Base-by-base conservation (phyloP, 306 rosid species). In the Prunus salicina region DNA sequence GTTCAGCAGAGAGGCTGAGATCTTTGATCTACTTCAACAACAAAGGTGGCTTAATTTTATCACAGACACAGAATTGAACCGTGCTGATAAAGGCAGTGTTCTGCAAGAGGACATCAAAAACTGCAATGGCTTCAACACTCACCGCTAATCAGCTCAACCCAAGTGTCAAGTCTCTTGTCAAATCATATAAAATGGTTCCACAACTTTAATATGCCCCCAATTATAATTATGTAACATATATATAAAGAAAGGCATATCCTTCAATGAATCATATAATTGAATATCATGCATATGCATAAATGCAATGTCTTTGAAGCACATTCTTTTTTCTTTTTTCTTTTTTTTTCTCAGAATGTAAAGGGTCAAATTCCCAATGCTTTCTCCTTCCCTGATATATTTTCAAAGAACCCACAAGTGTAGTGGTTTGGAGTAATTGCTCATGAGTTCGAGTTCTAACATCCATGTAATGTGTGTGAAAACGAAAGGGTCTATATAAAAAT, bases 1-100 rank as follows among this genome's bases (percentile, higher is more conserved):
- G 1, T 70, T 32, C 51, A 89, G 93, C 57, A 89, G 93, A 75
- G 99, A 95, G 63, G 79, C 71, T 24, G 95, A 90, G 83, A 87
- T 89, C 52, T 61, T 80, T 70, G 89, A 88, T 57, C 79, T 87
- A 80, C 82, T 86, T 34, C 90, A 92, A 65, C 85, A 75, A 79
- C 85, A 75, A 79, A 84, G 84, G 80, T 87, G 92, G 92, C 74
- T 75, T 64, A 85, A 86, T 69, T 80, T 91, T 78, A 83, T 82
- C 16, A 87, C 85, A 76, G 97, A 82, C 72, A 84, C 82, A 67
- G 90, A 81, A 83, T 56, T 82, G 61, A 83, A 82, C 58, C 80
- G 84, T 72, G 84, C 67, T 47, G 89, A 76, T 49, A 84, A 79
- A 86, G 89, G 67, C n/a, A 15, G 83, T 80, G 90, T 57, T 76